These are phyloP conservation scores for Neonectria hederae DNA, from an alignment of 2,329 filamentous ascomycete genomes.

Conservation along the genomic window DNA sequence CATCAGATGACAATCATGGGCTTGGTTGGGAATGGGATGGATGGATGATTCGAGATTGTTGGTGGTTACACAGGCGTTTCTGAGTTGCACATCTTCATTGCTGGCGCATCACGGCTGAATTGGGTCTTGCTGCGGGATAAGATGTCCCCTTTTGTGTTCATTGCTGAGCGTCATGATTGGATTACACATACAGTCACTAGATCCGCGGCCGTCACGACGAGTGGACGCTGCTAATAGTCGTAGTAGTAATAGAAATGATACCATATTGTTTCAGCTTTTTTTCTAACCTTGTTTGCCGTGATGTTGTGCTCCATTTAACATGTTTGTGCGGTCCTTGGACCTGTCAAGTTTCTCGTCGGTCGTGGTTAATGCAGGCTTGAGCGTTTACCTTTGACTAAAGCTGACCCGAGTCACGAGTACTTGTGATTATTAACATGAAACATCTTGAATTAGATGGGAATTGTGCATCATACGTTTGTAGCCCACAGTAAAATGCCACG, in stretches of 20 bases:
- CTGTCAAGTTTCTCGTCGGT: neutral
- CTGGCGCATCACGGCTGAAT: constrained; percentile 32
- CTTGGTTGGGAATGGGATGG: constrained; percentile 17
- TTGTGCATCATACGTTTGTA: constrained; percentile 21
- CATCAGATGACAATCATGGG: constrained; percentile 13
- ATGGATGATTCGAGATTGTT: constrained; percentile 13
- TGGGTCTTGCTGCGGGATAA: constrained; percentile 27
- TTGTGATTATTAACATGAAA: constrained; percentile 29
- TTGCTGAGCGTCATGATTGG: constrained; percentile 38
- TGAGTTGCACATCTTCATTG: constrained; percentile 26
- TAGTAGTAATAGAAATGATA: constrained; percentile 45
- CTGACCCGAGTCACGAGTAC: neutral
- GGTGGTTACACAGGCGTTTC: constrained; percentile 21
- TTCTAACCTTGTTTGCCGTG: neutral
- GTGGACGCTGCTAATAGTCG: constrained; percentile 38
- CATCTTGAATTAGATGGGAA: constrained; percentile 37
- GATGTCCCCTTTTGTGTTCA: constrained; percentile 27
- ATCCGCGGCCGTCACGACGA: constrained; percentile 32
- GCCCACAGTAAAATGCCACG: constrained; percentile 25
- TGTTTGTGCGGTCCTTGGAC: neutral
- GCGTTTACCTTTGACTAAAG: neutral
- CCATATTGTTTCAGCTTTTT: constrained; percentile 6
- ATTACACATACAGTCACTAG: constrained; percentile 36
- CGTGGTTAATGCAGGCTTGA: neutral
- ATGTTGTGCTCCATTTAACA: neutral